Base-by-base conservation (phyloP, 495 filamentous ascomycete genomes). In the Penicillium turbatum region DNA sequence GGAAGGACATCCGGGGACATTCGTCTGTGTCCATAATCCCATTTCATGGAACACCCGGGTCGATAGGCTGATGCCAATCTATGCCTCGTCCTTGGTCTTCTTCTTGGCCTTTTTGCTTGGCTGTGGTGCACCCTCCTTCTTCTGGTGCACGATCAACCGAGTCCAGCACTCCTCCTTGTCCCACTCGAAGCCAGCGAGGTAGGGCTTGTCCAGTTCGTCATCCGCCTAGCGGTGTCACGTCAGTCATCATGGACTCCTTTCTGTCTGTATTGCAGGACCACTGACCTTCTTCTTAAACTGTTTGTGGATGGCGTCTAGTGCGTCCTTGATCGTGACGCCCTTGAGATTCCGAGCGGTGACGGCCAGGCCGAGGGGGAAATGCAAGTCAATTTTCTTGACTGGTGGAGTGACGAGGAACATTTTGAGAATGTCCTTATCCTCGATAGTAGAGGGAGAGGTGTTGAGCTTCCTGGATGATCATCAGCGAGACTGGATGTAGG, bases 281-380 rank as follows among this genome's bases (percentile, higher is more conserved):
- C 73, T 53, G 73, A 88, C 91, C 85, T 90, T 84, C 83, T 95
- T 96, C 80, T 92, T 92, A 79, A 85, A 93, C 59, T 87, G 82
- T 77, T 95, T 95, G 80, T 93, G 77, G 76, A 96, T 96, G 60
- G 88, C 91, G 69, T 95, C 90, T 65, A 95, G 67, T 50, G 89
- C 91, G 72, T 96, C 91, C 76, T 95, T 95, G 77, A 96, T 89
- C 35, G 91, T 96, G 57, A 96, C 90, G 32, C 91, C 91, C 69
- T 92, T 92, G 54, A 88, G 70, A 69, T 96, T 96, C 57, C 91
- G 81, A 57, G 90, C 91, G 35, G 88, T 89, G 62, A 96, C 88
- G 57, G 90, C 85, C 7, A 90, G 75, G n/a, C 91, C 91, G 34
- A 92, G 77, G 5, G 87, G 85, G 79, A 92, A 95, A 68, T 89